phyloP scores from a whole-genome alignment of 441 rosid genomes.

The Brassica hybrid region DNA sequence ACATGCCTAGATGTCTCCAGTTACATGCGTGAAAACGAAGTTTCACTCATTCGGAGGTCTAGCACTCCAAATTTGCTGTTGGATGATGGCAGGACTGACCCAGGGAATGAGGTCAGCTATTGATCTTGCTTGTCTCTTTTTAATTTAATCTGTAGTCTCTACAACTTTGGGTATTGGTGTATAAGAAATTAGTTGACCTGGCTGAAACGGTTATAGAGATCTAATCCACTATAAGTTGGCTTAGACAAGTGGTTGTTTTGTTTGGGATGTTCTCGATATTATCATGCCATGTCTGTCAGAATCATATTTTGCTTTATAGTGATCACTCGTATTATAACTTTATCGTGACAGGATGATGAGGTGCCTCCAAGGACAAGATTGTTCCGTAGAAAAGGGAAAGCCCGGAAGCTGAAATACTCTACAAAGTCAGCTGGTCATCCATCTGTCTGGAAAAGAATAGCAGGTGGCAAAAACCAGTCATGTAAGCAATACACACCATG shows the following conservation, averaged over 20 bases:
- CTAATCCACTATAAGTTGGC: slow-evolving; percentile 23
- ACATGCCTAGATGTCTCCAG: slow-evolving; percentile 80
- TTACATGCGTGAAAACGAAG: slow-evolving; percentile 76
- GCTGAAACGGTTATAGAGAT: slow-evolving; percentile 19
- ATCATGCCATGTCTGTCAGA: slow-evolving; percentile 17
- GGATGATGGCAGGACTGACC: slow-evolving; percentile 67
- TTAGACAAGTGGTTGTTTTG: slow-evolving; percentile 16
- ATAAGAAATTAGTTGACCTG: slow-evolving; percentile 19
- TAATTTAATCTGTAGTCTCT: slow-evolving; percentile 1
- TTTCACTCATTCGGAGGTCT: slow-evolving; percentile 42
- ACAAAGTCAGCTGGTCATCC: slow-evolving; percentile 98
- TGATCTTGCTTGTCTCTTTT: too few species aligned
- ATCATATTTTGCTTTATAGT: not conserved
- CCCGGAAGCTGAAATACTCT: slow-evolving; percentile 51
- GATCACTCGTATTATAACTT: slow-evolving; percentile 9
- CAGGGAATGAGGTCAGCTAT: slow-evolving; percentile 55
- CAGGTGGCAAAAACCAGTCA: slow-evolving; percentile 85
- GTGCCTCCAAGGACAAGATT: slow-evolving; percentile 72
- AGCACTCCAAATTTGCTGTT: slow-evolving; percentile 50
- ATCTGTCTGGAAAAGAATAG: slow-evolving; percentile 93
- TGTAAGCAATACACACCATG: slow-evolving; percentile 91
- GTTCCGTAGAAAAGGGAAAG: slow-evolving; percentile 86
- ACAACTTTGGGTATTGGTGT: not conserved
- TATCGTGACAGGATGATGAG: slow-evolving; percentile 69
- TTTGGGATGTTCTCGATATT: slow-evolving; percentile 16